Conservation (phyloP, 2,329 filamentous ascomycete species). For the Stagonosporopsis chrysanthemi region DNA sequence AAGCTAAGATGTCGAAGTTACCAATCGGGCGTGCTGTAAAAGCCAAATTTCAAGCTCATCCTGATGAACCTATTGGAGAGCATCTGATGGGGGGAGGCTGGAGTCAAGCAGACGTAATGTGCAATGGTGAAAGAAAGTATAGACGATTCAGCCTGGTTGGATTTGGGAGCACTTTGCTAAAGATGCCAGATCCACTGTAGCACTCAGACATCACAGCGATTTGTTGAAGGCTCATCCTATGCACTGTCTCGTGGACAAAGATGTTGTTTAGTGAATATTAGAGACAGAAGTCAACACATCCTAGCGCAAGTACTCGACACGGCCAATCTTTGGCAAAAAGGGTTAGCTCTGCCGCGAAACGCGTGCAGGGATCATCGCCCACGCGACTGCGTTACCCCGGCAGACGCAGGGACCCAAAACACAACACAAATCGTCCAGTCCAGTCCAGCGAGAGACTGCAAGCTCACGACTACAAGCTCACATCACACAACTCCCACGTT, state of each 20-base stretch:
- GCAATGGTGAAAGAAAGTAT: no score
- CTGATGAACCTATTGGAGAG: no score
- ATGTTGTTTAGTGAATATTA: neutral
- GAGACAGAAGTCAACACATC: neutral
- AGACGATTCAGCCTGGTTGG: no score
- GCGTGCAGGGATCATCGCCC: conserved; percentile 24
- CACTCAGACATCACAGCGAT: no score
- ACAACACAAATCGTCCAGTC: conserved; percentile 18
- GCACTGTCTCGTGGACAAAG: neutral
- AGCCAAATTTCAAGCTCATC: no score
- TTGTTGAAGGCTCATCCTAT: no score
- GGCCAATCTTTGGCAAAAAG: conserved; percentile 8
- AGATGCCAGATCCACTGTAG: no score
- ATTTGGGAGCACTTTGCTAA: no score
- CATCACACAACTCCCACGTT: conserved; percentile 3
- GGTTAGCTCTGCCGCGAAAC: conserved; percentile 9
- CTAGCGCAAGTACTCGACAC: conserved; percentile 14
- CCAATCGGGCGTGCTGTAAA: no score
- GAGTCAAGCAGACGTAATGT: no score
- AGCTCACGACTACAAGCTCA: neutral
- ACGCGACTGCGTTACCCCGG: conserved; percentile 24
- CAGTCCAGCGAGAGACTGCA: conserved; percentile 4
- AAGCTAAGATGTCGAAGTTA: no score
- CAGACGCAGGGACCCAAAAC: conserved; percentile 32
- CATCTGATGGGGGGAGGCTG: no score